Evolutionary conservation across 306 rosid species (phyloP), one percentile per base, ranked within the genome.

Genomic region (Bauhinia variegata): DNA sequence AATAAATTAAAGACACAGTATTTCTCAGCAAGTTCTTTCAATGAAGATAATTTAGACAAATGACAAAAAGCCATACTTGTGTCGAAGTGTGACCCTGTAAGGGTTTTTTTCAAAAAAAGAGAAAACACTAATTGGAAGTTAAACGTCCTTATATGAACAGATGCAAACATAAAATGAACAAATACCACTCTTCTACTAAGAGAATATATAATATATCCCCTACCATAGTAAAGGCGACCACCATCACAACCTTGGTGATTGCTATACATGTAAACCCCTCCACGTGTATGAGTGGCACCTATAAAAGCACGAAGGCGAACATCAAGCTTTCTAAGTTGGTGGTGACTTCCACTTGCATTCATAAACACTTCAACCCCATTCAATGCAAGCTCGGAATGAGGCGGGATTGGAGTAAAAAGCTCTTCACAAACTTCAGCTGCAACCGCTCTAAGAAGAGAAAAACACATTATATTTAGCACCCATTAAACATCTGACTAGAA

Each of bases 271-370:
- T 93, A 93, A 48, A 90, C 90, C 77, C 99, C 97, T 80, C 99
- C 97, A 12, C 92, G 87, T 48, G 90, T 84, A 65, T 90, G 84
- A 66, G 92, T 90, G 59, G 99, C 99, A 54, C 83, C 96, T 31
- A 86, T 80, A 73, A 90, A 83, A 78, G 99, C 97, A 76, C 83
- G 83, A 60, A 93, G 95, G 63, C 96, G 97, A 79, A 88, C 76
- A 71, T 90, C 95, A 51, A 93, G 97, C 89, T 93, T 93, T 77
- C 97, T 86, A 61, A 93, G 87, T 80, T 93, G 99, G 75, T 90
- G 99, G 72, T 93, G 99, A 79, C 99, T 90, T 75, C 99, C 99
- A 63, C 95, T 93, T 44, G 99, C 99, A 85, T 93, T 93, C 89
- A 93, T 74, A 77, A 93, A 90, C 67, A 93, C 96, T 75, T 90